Evolutionary conservation across 1,284 basidiomycete species (phyloP).

Genomic region (Rhodofomes roseus): DNA sequence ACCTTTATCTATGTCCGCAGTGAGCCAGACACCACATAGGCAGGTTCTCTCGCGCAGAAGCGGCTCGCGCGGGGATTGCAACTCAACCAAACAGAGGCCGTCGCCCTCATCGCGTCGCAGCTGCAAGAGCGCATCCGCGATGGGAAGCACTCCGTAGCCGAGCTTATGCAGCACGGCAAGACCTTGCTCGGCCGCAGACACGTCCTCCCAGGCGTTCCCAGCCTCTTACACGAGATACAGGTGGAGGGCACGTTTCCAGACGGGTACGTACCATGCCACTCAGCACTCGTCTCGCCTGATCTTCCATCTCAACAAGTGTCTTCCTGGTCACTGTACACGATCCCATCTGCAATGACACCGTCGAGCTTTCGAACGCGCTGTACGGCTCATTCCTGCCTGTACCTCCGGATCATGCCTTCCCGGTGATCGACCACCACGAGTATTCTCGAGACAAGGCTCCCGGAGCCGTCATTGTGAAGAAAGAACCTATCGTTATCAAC

Average conservation of each 20-base stretch:
- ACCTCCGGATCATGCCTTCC: constrained; percentile 67
- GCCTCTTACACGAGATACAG: constrained; percentile 77
- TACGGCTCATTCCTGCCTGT: constrained; percentile 92
- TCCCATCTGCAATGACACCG: constrained; percentile 83
- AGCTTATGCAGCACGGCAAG: constrained; percentile 93
- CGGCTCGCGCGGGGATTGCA: constrained; percentile 88
- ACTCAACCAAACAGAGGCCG: constrained; percentile 87
- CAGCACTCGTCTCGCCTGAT: constrained; percentile 1
- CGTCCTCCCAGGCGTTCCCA: constrained; percentile 78
- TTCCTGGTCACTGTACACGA: constrained; percentile 95
- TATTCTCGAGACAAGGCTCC: constrained; percentile 58
- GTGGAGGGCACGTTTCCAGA: constrained; percentile 90
- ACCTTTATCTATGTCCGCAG: background rate
- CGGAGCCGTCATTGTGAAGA: constrained; percentile 70
- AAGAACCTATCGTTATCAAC: constrained; percentile 76
- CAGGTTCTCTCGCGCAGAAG: constrained; percentile 89
- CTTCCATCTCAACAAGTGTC: constrained; percentile 40
- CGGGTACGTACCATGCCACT: constrained; percentile 47
- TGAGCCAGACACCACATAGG: constrained; percentile 32
- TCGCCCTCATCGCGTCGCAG: constrained; percentile 86
- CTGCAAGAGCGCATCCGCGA: constrained; percentile 96
- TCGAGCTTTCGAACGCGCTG: constrained; percentile 78
- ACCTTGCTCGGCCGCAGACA: constrained; percentile 85
- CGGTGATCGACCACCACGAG: constrained; percentile 42
- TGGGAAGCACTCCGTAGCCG: constrained; percentile 83